Evolutionary conservation across 306 rosid genomes (phyloP).

Genomic region (Hippophae tibetana): DNA sequence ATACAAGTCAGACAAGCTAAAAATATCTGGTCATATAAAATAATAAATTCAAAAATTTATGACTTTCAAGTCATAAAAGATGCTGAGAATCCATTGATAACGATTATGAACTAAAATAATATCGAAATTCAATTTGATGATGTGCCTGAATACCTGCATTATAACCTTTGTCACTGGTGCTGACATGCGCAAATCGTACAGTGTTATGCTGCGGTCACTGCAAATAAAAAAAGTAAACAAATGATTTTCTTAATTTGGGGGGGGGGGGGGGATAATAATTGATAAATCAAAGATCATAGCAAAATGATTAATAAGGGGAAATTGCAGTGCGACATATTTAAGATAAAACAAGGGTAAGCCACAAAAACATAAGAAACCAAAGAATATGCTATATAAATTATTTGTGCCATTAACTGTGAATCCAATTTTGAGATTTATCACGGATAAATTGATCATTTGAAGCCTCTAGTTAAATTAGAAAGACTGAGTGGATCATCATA

Average conservation of each 20-base stretch:
- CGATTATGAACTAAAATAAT: neutral
- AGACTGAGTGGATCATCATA: too few species aligned
- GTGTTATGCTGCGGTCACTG: conserved; percentile 78
- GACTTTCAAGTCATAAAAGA: neutral
- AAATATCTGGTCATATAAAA: neutral
- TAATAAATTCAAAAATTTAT: neutral
- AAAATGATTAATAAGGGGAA: neutral
- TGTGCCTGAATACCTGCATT: conserved; percentile 54
- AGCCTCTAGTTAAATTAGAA: too few species aligned
- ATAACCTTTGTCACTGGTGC: conserved; percentile 53
- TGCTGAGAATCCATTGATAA: neutral
- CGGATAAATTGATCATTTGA: too few species aligned
- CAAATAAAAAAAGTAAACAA: conserved; percentile 9
- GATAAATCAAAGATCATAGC: neutral
- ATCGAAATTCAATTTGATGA: conserved; percentile 7
- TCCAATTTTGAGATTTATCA: too few species aligned
- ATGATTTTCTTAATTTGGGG: neutral
- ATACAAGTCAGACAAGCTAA: conserved; percentile 24
- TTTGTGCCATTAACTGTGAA: too few species aligned
- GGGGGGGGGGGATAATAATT: neutral
- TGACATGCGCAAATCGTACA: conserved; percentile 77
- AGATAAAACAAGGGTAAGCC: neutral
- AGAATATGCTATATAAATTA: too few species aligned
- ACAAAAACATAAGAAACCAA: too few species aligned
- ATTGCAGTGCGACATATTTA: neutral